A percentile compares a stretch with the other conserved stretches of the same genome.
Evolutionary conservation across 108 stramenopile species (phyloP).

Genomic region (Fragilariopsis cylindrus): DNA sequence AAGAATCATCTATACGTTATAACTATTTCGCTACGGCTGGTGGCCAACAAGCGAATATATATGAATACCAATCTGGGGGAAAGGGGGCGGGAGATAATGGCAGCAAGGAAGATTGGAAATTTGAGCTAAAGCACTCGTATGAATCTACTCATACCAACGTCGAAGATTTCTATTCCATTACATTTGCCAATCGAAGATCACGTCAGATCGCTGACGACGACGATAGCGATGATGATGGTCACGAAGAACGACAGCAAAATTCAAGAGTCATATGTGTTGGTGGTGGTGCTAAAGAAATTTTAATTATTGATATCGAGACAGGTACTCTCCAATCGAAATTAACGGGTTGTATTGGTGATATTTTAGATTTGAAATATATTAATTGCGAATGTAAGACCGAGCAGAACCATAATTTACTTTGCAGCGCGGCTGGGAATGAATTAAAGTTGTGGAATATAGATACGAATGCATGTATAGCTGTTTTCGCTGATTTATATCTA

Average conservation of each 20-base stretch:
- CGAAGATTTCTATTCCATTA: conserved; percentile 6
- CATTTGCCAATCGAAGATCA: neutral
- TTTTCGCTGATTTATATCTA: conserved; percentile 74
- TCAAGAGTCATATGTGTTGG: conserved; percentile 6
- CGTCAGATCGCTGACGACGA: no score
- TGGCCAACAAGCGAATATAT: conserved; percentile 45
- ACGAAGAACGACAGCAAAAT: neutral
- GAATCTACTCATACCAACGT: neutral
- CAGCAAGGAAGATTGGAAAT: neutral
- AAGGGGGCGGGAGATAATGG: neutral
- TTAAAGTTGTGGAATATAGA: conserved; percentile 86
- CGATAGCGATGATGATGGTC: neutral
- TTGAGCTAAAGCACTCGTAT: neutral
- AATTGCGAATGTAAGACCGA: neutral
- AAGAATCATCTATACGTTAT: neutral
- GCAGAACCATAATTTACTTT: conserved; percentile 3
- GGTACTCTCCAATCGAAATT: neutral
- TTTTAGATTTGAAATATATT: conserved; percentile 7
- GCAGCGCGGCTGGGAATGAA: conserved; percentile 50
- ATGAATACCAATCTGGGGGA: conserved; percentile 29
- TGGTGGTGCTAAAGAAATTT: conserved; percentile 2
- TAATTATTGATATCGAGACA: neutral
- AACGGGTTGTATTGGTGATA: neutral
- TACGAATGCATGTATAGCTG: conserved; percentile 57
- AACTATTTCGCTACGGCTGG: conserved; percentile 57